Percentiles rank a stretch among this genome's conserved stretches.
Evolutionary conservation across 371 early-diverging fungal genomes (phyloP).

Genomic region (Sporodiniella umbellata): DNA sequence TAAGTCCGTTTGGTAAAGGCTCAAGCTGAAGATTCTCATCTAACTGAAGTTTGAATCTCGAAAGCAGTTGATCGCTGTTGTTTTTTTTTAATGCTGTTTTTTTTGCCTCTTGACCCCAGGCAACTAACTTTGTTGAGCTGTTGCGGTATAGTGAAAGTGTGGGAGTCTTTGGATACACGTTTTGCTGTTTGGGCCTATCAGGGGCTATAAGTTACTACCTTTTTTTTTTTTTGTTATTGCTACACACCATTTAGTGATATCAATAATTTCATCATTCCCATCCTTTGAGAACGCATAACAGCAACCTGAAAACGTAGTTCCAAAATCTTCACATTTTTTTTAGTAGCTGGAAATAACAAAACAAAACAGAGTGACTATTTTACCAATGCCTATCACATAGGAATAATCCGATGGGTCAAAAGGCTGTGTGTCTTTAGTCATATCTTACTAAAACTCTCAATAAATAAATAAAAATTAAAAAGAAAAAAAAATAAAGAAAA

Average conservation of each 20-base stretch:
- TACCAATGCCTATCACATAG: conserved; percentile 51
- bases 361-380: neutral
- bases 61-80: conserved; percentile 37
- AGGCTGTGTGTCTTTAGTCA: conserved; percentile 20
- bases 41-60: conserved; percentile 44
- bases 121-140: conserved; percentile 40
- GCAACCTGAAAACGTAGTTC: conserved; percentile 54
- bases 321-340: conserved; percentile 45
- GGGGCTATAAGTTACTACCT: too few species aligned
- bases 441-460: neutral
- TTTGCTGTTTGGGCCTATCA: conserved; percentile 43
- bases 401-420: conserved; percentile 46
- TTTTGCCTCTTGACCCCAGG: conserved; percentile 50
- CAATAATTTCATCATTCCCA: conserved; percentile 46
- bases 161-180: conserved; percentile 48
- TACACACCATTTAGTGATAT: conserved; percentile 45
- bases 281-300: conserved; percentile 51
- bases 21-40: conserved; percentile 36
- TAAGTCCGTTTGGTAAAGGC: conserved; percentile 34
- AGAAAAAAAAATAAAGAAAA: conserved; percentile 4
- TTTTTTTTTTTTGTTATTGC: too few species aligned
- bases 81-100: conserved; percentile 34
- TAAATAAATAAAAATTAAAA: conserved; percentile 15
- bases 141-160: conserved; percentile 42
- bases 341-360: neutral